Evolutionary conservation across 176 grass and related monocot species (phyloP), one percentile per base, ranked within the genome.

Genomic region (Oryza nivara): DNA sequence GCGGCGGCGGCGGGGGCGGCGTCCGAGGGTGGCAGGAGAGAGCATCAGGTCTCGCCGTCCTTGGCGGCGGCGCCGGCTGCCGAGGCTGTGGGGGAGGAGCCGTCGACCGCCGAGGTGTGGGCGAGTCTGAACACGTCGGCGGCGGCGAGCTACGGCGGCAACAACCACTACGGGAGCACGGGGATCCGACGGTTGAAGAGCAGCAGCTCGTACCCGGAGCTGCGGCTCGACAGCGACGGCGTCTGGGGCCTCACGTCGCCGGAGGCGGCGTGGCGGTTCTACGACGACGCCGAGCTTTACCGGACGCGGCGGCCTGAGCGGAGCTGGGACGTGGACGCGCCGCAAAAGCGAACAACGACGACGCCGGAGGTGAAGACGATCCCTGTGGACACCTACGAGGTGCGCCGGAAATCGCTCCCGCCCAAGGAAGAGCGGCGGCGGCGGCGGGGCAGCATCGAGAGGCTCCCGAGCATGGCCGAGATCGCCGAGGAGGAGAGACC

Each of bases 191-290:
- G 88, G 86, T 86, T 94, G 89, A 82, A 91, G 83, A 99, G 90
- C 90, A 96, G 84, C 83, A 92, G 89, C 86, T 99, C 93, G 7
- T 96, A 94, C 86, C 93, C 90, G 32, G 91, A 99, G 86, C 91
- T 95, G 23, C 82, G 93, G 79, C 80, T 60, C 0, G 92, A 92
- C 9, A 88, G 68, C 73, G 80, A 86, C 68, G 90, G 78, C 28
- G 81, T 82, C 4, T 95, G 88, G 93, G 81, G 81, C 2, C 85
- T 73, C 45, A 61, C 71, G 19, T 79, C 73, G 32, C 86, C 80
- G 11, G 80, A 87, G 40, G 40, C 65, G 48, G 89, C 72, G 14
- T 99, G 91, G 90, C 86, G 90, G 12, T 86, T 85, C 61, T 94
- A 78, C 80, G 91, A 99, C 85, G 91, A 99, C 70, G 83, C 49